These are phyloP conservation scores for Penicillium roqueforti DNA, from an alignment of 495 filamentous ascomycete genomes.

Conservation along the genomic window DNA sequence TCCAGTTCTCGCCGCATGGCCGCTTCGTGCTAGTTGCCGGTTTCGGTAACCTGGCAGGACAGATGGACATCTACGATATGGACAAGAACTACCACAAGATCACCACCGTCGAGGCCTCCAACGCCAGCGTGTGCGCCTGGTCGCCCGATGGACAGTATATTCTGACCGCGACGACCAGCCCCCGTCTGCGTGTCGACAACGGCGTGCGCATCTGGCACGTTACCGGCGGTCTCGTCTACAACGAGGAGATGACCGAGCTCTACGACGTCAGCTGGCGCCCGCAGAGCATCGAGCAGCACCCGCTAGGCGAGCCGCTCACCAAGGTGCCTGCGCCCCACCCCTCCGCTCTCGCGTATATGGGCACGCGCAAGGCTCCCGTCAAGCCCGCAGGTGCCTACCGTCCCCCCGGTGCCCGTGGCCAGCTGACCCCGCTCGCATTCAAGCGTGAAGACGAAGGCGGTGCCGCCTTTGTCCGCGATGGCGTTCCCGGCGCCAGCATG, in stretches of 20 bases:
- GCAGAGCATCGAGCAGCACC: constrained; percentile 54
- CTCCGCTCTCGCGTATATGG: constrained; percentile 78
- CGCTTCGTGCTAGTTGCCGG: constrained; percentile 91
- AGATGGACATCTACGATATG: constrained; percentile 96
- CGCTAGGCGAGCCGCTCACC: constrained; percentile 68
- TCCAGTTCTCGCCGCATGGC: constrained; percentile 89
- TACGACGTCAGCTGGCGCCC: constrained; percentile 93
- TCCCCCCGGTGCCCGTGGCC: constrained; percentile 90
- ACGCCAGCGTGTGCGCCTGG: constrained; percentile 93
- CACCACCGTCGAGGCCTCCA: constrained; percentile 90
- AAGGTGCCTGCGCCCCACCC: constrained; percentile 76
- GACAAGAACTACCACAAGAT: constrained; percentile 88
- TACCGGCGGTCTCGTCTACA: constrained; percentile 85
- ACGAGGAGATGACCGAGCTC: constrained; percentile 87
- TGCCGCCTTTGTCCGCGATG: constrained; percentile 80
- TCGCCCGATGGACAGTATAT: constrained; percentile 93
- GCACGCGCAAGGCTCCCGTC: constrained; percentile 82
- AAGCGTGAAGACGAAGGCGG: constrained; percentile 97
- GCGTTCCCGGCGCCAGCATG: constrained; percentile 55
- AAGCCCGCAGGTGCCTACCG: constrained; percentile 95
- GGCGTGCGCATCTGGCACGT: constrained; percentile 95
- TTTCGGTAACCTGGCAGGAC: constrained; percentile 94
- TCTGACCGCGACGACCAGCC: constrained; percentile 93
- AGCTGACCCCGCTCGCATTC: constrained; percentile 85
- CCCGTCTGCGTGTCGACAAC: constrained; percentile 92